phyloP scores from a whole-genome alignment of 805 yeast species.

The Kazachstania kunashirensis region DNA sequence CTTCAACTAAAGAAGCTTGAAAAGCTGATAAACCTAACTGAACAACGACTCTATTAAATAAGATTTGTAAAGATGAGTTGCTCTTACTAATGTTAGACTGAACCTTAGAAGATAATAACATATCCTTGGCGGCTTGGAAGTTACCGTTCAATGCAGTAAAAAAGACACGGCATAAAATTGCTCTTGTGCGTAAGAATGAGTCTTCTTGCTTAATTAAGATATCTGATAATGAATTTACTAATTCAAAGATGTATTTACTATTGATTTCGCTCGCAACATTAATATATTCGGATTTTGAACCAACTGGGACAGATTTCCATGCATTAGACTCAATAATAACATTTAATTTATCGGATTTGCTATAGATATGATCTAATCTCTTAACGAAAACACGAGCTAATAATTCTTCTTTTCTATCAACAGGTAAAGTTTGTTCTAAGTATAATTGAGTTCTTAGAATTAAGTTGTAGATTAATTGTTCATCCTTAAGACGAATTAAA shows the following conservation, averaged over 20 bases:
- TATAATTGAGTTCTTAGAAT: conserved; percentile 81
- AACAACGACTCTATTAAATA: conserved; percentile 89
- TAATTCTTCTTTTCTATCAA: conserved; percentile 41
- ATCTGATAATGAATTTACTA: conserved; percentile 57
- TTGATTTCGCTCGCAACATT: conserved; percentile 21
- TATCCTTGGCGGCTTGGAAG: conserved; percentile 76
- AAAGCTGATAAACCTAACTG: conserved; percentile 95
- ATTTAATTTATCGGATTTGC: conserved; percentile 75
- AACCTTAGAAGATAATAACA: conserved; percentile 77
- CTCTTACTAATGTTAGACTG: conserved; percentile 66
- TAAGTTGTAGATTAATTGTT: conserved; percentile 61
- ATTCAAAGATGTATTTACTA: conserved; percentile 39
- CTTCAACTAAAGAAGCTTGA: conserved; percentile 76
- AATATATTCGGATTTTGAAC: conserved; percentile 21
- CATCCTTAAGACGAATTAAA: conserved; percentile 82
- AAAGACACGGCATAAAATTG: conserved; percentile 76
- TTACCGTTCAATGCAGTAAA: conserved; percentile 84
- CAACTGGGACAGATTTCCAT: conserved; percentile 45
- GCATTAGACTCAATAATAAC: conserved; percentile 58
- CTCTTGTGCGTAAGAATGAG: conserved; percentile 65
- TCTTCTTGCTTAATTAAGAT: conserved; percentile 59
- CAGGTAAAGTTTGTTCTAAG: conserved; percentile 54
- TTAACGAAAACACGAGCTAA: conserved; percentile 68
- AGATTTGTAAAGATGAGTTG: conserved; percentile 78
- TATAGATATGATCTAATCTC: conserved; percentile 87